Evolutionary conservation across 345 rosid species (phyloP).

Genomic region (Adansonia digitata): DNA sequence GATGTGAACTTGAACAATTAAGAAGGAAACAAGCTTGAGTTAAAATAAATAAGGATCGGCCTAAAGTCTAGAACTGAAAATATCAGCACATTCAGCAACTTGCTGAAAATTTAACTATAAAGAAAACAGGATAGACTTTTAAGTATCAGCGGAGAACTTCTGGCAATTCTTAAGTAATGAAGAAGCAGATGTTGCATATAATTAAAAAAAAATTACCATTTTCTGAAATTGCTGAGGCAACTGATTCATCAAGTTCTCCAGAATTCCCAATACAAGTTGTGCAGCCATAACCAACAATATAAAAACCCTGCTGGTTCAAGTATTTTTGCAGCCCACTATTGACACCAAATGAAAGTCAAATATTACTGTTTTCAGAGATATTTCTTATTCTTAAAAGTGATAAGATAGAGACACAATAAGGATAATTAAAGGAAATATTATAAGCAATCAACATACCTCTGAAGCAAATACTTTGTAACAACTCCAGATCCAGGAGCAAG

Average conservation of each 20-base stretch:
- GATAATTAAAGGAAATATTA: background rate
- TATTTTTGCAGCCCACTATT: constrained; percentile 84
- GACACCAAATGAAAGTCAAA: background rate
- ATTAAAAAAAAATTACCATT: constrained; percentile 46
- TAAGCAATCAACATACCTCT: constrained; percentile 45
- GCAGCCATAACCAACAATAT: constrained; percentile 96
- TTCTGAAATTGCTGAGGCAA: constrained; percentile 89
- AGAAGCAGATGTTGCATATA: background rate
- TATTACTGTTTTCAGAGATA: background rate
- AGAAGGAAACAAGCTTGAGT: background rate
- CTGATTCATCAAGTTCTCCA: constrained; percentile 88
- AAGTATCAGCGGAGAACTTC: background rate
- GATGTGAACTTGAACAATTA: background rate
- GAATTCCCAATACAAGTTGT: constrained; percentile 98
- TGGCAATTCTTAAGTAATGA: background rate
- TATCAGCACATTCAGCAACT: background rate
- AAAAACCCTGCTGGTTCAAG: constrained; percentile 63
- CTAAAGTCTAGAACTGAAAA: background rate
- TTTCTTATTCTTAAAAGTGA: background rate
- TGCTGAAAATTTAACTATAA: background rate
- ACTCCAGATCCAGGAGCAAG: constrained; percentile 99
- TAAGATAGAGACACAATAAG: background rate
- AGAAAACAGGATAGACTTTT: too few relatives aligned
- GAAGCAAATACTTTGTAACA: constrained; percentile 78
- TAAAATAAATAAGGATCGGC: background rate